phyloP scores from a whole-genome alignment of 495 filamentous ascomycete genomes.

The Jackrogersella multiformis region DNA sequence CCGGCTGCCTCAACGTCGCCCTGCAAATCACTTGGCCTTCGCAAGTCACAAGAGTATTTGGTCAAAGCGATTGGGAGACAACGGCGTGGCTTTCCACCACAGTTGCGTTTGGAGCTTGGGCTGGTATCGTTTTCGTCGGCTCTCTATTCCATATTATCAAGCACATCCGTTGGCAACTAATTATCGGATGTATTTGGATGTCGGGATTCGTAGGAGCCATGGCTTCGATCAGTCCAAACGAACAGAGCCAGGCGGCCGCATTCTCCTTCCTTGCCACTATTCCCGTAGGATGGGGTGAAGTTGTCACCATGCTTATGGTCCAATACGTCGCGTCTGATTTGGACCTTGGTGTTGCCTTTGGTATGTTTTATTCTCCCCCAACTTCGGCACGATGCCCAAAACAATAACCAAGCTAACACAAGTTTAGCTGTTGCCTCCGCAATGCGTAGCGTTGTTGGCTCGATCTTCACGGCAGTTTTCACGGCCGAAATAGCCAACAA shows the following conservation, averaged over 20 bases:
- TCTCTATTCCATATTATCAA: constrained; percentile 37
- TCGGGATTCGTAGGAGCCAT: constrained; percentile 43
- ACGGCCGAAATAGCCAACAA: constrained; percentile 56
- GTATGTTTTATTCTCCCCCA: constrained; percentile 40
- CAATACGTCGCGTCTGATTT: constrained; percentile 26
- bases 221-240: constrained; percentile 28
- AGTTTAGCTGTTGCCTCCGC: constrained; percentile 50
- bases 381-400: no score
- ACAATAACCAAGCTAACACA: constrained; percentile 2
- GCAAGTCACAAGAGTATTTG: constrained; percentile 17
- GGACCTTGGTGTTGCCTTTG: constrained; percentile 57
- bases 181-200: constrained; percentile 29
- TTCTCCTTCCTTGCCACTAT: constrained; percentile 22
- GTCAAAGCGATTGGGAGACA: constrained; percentile 16
- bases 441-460: constrained; percentile 42
- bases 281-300: constrained; percentile 28
- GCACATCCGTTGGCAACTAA: constrained; percentile 41
- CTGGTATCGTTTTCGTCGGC: constrained; percentile 18
- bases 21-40: constrained; percentile 29
- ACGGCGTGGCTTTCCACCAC: constrained; percentile 39
- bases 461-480: constrained; percentile 49
- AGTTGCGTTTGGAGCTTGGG: constrained; percentile 16
- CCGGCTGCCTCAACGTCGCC: constrained; percentile 42
- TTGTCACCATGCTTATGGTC: constrained; percentile 30
- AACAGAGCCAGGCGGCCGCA: constrained; percentile 37